Conservation (phyloP, 371 early-diverging fungal genomes). For the Mortierella sp. region DNA sequence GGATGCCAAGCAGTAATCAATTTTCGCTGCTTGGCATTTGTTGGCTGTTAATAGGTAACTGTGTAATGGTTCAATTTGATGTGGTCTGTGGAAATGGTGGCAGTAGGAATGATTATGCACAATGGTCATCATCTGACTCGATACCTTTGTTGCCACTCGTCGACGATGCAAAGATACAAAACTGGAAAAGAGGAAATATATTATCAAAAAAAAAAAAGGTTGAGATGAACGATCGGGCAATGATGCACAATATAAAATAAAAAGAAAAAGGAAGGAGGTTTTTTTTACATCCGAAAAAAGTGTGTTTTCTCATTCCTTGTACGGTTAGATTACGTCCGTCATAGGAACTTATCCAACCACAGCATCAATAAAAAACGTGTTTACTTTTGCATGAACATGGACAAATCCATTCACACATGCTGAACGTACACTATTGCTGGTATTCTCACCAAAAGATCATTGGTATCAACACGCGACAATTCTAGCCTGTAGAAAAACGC, state of each 20-base stretch:
- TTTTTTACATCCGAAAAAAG: neutral
- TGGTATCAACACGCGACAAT: neutral
- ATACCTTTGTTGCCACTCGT: conserved; percentile 14
- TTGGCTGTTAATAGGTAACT: no score
- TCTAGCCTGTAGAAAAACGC: conserved; percentile 11
- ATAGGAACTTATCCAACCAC: no score
- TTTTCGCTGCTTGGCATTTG: no score
- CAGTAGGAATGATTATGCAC: neutral
- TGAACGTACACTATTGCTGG: no score
- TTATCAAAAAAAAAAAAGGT: neutral
- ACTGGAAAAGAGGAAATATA: neutral
- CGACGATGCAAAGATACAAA: neutral
- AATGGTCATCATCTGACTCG: neutral
- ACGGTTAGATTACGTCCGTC: no score
- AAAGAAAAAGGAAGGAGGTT: no score
- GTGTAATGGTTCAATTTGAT: neutral
- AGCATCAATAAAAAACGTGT: no score
- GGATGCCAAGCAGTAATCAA: no score
- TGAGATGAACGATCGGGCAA: neutral
- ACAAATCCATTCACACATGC: no score
- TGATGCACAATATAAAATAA: no score
- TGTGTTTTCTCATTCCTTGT: neutral
- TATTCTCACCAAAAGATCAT: no score
- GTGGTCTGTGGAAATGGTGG: neutral
- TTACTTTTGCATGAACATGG: no score